Conservation (phyloP, 202 grass and related monocot species). For the Panicum hallii region DNA sequence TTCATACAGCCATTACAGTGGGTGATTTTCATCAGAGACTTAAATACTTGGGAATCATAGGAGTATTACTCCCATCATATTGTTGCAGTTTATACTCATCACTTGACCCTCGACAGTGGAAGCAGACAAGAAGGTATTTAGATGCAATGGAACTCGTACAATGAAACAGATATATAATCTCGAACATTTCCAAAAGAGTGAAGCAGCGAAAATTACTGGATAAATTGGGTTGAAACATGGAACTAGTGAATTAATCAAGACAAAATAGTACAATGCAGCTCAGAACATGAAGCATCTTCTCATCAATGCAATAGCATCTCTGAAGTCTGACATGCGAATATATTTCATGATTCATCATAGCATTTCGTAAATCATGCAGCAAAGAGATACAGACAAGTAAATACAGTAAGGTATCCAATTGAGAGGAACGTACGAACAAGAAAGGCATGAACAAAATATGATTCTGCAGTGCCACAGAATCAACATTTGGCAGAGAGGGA, state of each 20-base stretch:
- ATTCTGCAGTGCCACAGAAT: not conserved
- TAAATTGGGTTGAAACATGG: not conserved
- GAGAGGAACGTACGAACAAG: not conserved
- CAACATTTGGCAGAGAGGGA: not conserved
- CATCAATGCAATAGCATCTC: constrained; percentile 56
- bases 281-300: constrained; percentile 50
- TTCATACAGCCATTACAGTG: no score
- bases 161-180: not conserved
- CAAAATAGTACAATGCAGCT: not conserved
- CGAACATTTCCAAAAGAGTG: not conserved
- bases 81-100: constrained; percentile 56
- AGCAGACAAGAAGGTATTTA: not conserved
- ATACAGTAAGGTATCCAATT: not conserved
- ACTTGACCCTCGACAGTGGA: not conserved
- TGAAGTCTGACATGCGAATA: constrained; percentile 49
- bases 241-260: not conserved
- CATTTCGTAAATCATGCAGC: not conserved
- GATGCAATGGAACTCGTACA: not conserved
- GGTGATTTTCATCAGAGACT: constrained; percentile 52
- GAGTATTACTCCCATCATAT: constrained; percentile 42
- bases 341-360: constrained; percentile 41
- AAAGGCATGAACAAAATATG: not conserved
- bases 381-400: not conserved
- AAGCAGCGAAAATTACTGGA: not conserved
- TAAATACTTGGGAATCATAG: constrained; percentile 39